These are phyloP conservation scores for Haplographium delicatum DNA, from an alignment of 495 filamentous ascomycete species.

Conservation along the genomic window DNA sequence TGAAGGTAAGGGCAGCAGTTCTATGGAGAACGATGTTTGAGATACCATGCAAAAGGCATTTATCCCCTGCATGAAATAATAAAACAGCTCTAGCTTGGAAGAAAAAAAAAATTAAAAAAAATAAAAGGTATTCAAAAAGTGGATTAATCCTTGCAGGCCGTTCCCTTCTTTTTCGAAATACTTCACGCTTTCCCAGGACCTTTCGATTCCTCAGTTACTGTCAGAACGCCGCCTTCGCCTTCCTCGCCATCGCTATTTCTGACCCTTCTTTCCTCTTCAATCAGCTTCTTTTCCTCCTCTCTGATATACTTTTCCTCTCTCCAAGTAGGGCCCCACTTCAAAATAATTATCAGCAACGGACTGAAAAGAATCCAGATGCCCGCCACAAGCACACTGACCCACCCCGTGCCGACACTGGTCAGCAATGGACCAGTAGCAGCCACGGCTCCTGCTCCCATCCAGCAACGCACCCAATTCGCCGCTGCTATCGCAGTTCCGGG, in stretches of 20 bases:
- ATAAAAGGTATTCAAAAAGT: too few species aligned
- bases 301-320: constrained; percentile 23
- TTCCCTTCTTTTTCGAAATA: neutral
- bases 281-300: neutral
- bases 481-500: constrained; percentile 1
- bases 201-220: neutral
- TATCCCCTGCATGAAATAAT: neutral
- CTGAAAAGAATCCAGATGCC: constrained; percentile 22
- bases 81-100: neutral
- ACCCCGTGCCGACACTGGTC: neutral
- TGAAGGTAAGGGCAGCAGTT: neutral
- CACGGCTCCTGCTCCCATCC: neutral
- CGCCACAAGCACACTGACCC: constrained; percentile 47
- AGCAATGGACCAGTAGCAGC: neutral
- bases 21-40: neutral
- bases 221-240: neutral
- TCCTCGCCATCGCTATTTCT: neutral
- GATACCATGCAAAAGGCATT: neutral
- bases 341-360: constrained; percentile 6
- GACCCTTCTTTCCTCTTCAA: neutral
- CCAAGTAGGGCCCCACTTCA: constrained; percentile 40
- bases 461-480: constrained; percentile 4
- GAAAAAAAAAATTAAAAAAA: too few species aligned
- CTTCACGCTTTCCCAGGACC: neutral
- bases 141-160: too few species aligned